Evolutionary conservation across 768 basidiomycete species (phyloP), one percentile per base, ranked within the genome.

Genomic region (Sarcomyxa edulis): DNA sequence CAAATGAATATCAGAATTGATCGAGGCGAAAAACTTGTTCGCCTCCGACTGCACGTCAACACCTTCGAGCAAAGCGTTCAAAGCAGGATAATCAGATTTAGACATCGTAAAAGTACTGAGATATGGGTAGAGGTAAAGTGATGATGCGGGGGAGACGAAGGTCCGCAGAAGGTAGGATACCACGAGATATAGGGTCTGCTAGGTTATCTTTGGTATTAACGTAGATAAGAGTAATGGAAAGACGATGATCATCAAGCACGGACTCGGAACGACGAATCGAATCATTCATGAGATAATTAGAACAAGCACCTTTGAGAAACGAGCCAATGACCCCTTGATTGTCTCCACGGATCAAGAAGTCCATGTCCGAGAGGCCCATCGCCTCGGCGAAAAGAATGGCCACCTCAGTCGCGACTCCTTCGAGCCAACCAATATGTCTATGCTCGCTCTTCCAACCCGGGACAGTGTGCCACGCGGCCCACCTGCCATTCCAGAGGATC

Each of bases 291-390:
- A 54, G 43, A 7, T 25, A 33, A 34, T 64, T 64, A 0, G 45
- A 36, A 21, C 59, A 50, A 6, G 52, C 50, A 1, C 62, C 61
- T 19, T 59, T 60, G 4, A 28, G 35, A 21, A 56, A 50, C 3
- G 60, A 49, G 4, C 57, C 58, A 18, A 67, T 62, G 0, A 53
- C 53, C 8, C 60, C 62, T 27, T 56, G 32, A 41, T 62, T 65
- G 40, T 65, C 61, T 0, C 55, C 57, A 18, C 48, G 49, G 15
- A 61, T 46, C 7, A 53, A 39, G 0, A 64, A 7, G 9, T 44
- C 35, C 0, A 22, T 9, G 21, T 64, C 25, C 0, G 12, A 14
- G 2, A 49, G 20, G 8, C 33, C 39, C 2, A 23, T n/a, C n/a
- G n/a, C n/a, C n/a, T n/a, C n/a, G n/a, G n/a, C n/a, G n/a, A n/a